Evolutionary conservation across 192 early-diverging fungal species (phyloP), one percentile per base, ranked within the genome.

Genomic region (Mortierella claussenii): DNA sequence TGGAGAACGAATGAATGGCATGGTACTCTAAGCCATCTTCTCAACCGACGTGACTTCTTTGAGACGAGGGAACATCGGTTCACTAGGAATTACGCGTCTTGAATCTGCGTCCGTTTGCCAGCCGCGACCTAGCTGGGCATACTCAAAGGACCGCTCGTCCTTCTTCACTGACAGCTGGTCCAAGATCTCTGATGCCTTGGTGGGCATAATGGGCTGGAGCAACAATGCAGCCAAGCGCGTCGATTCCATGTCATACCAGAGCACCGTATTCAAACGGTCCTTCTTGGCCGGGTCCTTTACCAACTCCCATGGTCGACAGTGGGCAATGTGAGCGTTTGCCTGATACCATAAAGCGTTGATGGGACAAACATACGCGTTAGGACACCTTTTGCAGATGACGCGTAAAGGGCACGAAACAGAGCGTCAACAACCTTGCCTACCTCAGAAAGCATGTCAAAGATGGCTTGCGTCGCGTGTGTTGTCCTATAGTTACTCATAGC

Each of bases 181-280:
- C 59, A 98, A 75, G 44, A 98, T 74, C 44, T 64, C 59, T 1
- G 58, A 61, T 43, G 89, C 83, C 70, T 94, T 96, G 1, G 78
- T 74, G 9, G 97, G 97, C 89, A 97, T 94, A 20, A 96, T 86
- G 7, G 94, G 93, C 66, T 91, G 90, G 46, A 97, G 78, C 37
- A 96, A 67, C 30, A 97, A 80, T 15, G 82, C 90, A 3, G 90
- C 83, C 26, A 94, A 50, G 11, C 96, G 87, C 28, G 88, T 85
- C 0, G 93, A 83, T 74, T 97, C 95, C 37, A 91, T 79, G 5
- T 92, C 79, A 53, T 90, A 86, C 82, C 89, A 94, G 30, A 99
- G 76, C 0, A 91, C 84, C 18, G n/a, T n/a, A n/a, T n/a, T n/a
- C n/a, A n/a, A n/a, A 34, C 86, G 79, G 13, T 75, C 69, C 6